Conservation (phyloP, 1,284 basidiomycete genomes). For the Gomphus bonarii region DNA sequence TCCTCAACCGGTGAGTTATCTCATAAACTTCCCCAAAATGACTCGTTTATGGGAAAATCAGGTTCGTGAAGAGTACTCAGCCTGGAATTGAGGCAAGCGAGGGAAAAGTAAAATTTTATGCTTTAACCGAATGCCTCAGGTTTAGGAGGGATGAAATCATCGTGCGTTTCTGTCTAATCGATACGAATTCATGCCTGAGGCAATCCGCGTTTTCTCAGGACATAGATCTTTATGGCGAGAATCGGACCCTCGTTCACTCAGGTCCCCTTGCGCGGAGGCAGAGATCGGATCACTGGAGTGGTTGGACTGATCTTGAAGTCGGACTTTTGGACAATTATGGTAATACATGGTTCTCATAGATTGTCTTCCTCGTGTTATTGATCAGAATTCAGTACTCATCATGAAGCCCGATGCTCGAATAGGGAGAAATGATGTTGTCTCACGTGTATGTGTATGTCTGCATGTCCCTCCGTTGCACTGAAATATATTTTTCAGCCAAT, state of each 20-base stretch:
- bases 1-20: conserved; percentile 29
- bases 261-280: conserved; percentile 44
- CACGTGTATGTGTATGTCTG: conserved; percentile 38
- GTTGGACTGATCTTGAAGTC: conserved; percentile 58
- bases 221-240: conserved; percentile 66
- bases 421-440: conserved; percentile 33
- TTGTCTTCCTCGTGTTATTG: conserved; percentile 10
- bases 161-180: conserved; percentile 29
- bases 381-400: conserved; percentile 39
- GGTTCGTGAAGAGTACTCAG: conserved; percentile 67
- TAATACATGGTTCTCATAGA: conserved; percentile 23
- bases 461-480: neutral
- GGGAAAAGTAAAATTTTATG: conserved; percentile 76
- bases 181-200: neutral
- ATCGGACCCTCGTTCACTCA: conserved; percentile 55
- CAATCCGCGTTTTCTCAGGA: conserved; percentile 38
- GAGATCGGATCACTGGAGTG: conserved; percentile 47
- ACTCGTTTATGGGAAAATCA: conserved; percentile 15
- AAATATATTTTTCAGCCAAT: conserved; percentile 42
- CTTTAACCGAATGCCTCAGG: conserved; percentile 58
- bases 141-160: conserved; percentile 73
- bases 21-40: neutral
- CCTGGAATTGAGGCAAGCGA: conserved; percentile 79
- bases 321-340: conserved; percentile 70
- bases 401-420: conserved; percentile 21